Conservation (phyloP, 345 rosid genomes). For the Gossypium arboreum region DNA sequence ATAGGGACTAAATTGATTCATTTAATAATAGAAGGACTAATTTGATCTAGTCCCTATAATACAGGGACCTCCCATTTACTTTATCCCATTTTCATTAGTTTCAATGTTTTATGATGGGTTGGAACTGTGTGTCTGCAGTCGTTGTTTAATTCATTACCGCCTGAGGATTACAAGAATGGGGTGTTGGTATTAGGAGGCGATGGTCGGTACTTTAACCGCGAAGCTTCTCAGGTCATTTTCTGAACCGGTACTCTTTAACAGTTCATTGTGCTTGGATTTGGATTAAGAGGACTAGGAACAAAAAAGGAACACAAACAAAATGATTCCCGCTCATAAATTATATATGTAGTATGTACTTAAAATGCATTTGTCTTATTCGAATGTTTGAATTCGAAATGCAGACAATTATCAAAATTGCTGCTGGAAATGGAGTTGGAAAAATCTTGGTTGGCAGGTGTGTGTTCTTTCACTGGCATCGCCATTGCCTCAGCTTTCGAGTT, state of each 20-base stretch:
- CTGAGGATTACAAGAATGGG: slow-evolving; percentile 72
- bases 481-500: background rate
- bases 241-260: background rate
- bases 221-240: slow-evolving; percentile 78
- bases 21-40: too few relatives aligned
- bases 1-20: too few relatives aligned
- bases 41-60: too few relatives aligned
- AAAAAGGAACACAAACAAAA: background rate
- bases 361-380: background rate
- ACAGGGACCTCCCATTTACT: too few relatives aligned
- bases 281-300: background rate
- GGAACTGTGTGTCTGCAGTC: slow-evolving; percentile 43
- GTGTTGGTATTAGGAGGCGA: slow-evolving; percentile 87
- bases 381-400: slow-evolving; percentile 34
- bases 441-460: slow-evolving; percentile 84
- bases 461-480: slow-evolving; percentile 1
- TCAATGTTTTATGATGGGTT: slow-evolving; percentile 8
- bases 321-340: background rate
- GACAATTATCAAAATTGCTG: slow-evolving; percentile 91
- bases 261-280: background rate
- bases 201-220: slow-evolving; percentile 80
- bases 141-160: slow-evolving; percentile 76
- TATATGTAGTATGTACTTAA: background rate
- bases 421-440: slow-evolving; percentile 84
- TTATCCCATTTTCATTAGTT: background rate